phyloP scores from a whole-genome alignment of 2,329 filamentous ascomycete species.

The Colletotrichum filicis region DNA sequence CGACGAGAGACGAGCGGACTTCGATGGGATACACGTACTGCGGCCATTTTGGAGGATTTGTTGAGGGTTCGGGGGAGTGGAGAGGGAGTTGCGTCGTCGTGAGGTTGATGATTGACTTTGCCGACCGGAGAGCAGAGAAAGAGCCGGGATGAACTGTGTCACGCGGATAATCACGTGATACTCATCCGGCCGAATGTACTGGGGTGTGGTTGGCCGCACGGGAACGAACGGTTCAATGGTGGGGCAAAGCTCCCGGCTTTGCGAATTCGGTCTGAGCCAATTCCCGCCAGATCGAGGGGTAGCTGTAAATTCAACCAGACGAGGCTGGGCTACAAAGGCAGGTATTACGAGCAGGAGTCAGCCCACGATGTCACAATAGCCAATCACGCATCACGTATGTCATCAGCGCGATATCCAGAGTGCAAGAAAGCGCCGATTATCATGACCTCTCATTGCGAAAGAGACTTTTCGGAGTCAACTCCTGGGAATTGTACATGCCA shows the following conservation, averaged over 20 bases:
- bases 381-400: neutral
- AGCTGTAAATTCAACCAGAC: neutral
- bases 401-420: neutral
- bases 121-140: constrained; percentile 50
- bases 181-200: neutral
- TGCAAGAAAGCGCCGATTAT: constrained; percentile 16
- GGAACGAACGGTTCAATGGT: constrained; percentile 11
- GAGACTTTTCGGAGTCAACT: constrained; percentile 35
- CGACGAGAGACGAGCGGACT: neutral
- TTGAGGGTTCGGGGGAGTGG: constrained; percentile 58
- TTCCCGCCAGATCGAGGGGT: constrained; percentile 24
- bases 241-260: constrained; percentile 25
- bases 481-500: constrained; percentile 40
- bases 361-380: no score
- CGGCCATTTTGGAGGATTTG: constrained; percentile 71
- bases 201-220: neutral
- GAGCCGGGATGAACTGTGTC: constrained; percentile 38
- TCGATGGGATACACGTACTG: constrained; percentile 63
- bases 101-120: constrained; percentile 58
- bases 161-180: constrained; percentile 45
- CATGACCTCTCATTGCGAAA: constrained; percentile 33
- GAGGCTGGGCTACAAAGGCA: neutral
- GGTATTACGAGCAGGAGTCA: neutral
- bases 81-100: constrained; percentile 60
- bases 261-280: constrained; percentile 11